These are phyloP conservation scores for Alternaria sp. DNA, from an alignment of 2,329 filamentous ascomycete genomes.

Conservation along the genomic window DNA sequence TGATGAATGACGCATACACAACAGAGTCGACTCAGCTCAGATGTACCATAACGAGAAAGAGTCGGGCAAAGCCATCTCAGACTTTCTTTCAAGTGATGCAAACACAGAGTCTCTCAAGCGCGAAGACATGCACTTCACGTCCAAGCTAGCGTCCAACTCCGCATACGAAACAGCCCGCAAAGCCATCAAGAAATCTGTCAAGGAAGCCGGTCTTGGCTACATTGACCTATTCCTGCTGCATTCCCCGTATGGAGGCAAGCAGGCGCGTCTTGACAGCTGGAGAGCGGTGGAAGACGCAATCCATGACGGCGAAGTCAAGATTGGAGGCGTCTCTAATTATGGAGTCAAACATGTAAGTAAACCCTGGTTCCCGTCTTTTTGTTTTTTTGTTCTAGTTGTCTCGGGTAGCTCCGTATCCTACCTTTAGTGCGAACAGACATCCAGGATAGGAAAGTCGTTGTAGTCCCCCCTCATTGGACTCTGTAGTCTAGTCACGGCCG, in stretches of 20 bases:
- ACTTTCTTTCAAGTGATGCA: constrained; percentile 61
- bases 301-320: constrained; percentile 72
- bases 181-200: constrained; percentile 71
- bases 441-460: constrained; percentile 8
- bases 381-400: constrained; percentile 8
- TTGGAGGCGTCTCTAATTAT: constrained; percentile 80
- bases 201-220: constrained; percentile 73
- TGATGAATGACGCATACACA: constrained; percentile 38
- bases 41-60: constrained; percentile 77
- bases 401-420: constrained; percentile 15
- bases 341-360: constrained; percentile 74
- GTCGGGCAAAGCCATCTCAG: constrained; percentile 70
- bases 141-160: constrained; percentile 74
- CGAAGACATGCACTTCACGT: constrained; percentile 80
- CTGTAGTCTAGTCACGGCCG: constrained; percentile 2
- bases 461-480: constrained; percentile 10
- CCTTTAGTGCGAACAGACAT: constrained; percentile 11
- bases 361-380: constrained; percentile 12
- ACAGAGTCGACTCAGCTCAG: constrained; percentile 66
- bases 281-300: constrained; percentile 79
- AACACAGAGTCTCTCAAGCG: constrained; percentile 65
- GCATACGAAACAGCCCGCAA: constrained; percentile 72
- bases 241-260: constrained; percentile 76
- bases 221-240: constrained; percentile 83
- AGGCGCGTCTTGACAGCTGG: constrained; percentile 76